A percentile compares a stretch with the other conserved stretches of the same genome.
Conservation (phyloP, 345 rosid species). For the Firmiana major region DNA sequence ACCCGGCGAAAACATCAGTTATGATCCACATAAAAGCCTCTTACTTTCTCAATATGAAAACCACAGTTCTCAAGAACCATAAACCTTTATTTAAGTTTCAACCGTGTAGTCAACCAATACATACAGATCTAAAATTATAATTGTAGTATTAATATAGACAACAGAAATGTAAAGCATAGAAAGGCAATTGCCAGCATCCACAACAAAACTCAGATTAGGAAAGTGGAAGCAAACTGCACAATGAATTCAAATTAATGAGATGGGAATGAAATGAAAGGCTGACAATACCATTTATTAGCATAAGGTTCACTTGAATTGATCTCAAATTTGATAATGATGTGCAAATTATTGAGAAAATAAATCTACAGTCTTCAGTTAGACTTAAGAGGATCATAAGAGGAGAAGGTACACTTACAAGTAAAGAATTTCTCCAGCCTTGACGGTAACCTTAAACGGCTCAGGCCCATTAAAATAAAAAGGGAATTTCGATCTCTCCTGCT, state of each 20-base stretch:
- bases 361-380: background rate
- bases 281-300: background rate
- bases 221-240: background rate
- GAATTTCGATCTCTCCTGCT: conserved; percentile 47
- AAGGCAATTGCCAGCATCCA: background rate
- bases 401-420: conserved; percentile 57
- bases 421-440: conserved; percentile 80
- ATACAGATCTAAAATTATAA: background rate
- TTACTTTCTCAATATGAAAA: background rate
- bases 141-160: background rate
- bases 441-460: conserved; percentile 62
- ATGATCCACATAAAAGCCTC: background rate
- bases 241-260: background rate
- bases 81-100: background rate
- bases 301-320: background rate
- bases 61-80: background rate
- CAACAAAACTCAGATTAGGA: background rate
- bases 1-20: background rate
- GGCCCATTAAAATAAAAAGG: conserved; percentile 79
- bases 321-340: background rate
- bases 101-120: background rate
- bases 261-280: background rate
- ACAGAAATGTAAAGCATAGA: background rate
- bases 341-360: background rate
- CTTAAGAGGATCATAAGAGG: background rate